A percentile compares a stretch with the other conserved stretches of the same genome.
These are phyloP conservation scores for Penicillium expansum DNA, from an alignment of 2,329 filamentous ascomycete species.

Conservation along the genomic window DNA sequence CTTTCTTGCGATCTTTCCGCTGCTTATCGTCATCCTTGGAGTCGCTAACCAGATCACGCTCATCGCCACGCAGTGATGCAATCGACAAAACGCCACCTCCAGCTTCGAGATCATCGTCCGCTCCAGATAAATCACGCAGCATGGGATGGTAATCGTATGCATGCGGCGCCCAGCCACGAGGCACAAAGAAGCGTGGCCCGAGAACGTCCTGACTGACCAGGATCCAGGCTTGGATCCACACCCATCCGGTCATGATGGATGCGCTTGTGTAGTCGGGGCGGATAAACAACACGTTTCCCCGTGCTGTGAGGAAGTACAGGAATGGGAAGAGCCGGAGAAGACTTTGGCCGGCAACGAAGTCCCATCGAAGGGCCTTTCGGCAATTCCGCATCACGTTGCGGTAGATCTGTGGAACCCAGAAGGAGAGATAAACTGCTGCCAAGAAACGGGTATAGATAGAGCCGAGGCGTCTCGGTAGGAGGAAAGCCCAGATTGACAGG, in stretches of 20 bases:
- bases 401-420: slow-evolving; percentile 89
- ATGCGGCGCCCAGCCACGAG: slow-evolving; percentile 62
- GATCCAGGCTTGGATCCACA: slow-evolving; percentile 80
- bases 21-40: slow-evolving; percentile 45
- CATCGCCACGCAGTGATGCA: slow-evolving; percentile 59
- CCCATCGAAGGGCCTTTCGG: slow-evolving; percentile 85
- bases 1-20: slow-evolving; percentile 52
- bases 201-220: slow-evolving; percentile 80
- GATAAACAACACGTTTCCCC: slow-evolving; percentile 78
- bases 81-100: slow-evolving; percentile 73
- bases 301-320: slow-evolving; percentile 76
- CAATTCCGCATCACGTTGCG: slow-evolving; percentile 90
- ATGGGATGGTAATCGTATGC: slow-evolving; percentile 92
- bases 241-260: slow-evolving; percentile 66
- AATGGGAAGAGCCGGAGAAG: slow-evolving; percentile 74
- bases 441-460: slow-evolving; percentile 61
- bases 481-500: slow-evolving; percentile 57
- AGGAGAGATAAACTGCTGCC: slow-evolving; percentile 74
- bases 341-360: slow-evolving; percentile 83
- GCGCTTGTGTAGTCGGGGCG: slow-evolving; percentile 66
- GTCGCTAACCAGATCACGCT: slow-evolving; percentile 38
- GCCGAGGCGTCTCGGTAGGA: slow-evolving; percentile 54
- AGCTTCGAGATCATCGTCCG: slow-evolving; percentile 74
- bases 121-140: slow-evolving; percentile 53
- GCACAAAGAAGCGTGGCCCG: slow-evolving; percentile 83